phyloP scores from a whole-genome alignment of 176 grass and related monocot species.

The Poa annua region DNA sequence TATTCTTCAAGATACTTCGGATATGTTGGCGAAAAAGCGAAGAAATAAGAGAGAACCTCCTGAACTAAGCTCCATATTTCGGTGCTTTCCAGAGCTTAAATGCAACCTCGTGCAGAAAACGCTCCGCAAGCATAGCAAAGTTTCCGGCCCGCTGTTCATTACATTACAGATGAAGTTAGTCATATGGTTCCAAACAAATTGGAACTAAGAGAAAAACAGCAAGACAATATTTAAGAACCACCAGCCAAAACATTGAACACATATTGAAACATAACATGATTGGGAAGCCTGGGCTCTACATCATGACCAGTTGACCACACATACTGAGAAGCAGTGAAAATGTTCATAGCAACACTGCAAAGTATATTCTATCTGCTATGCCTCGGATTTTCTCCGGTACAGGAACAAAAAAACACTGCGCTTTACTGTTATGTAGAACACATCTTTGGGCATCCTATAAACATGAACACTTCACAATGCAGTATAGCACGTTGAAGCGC shows the following conservation, averaged over 20 bases:
- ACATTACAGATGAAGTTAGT: conserved; percentile 26
- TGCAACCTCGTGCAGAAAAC: conserved; percentile 91
- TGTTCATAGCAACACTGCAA: not conserved
- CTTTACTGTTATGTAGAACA: not conserved
- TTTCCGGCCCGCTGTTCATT: conserved; percentile 59
- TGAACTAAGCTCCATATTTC: conserved; percentile 82
- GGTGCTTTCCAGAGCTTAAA: conserved; percentile 99
- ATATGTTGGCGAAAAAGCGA: too few relatives aligned
- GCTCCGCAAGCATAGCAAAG: conserved; percentile 73
- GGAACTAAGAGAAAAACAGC: not conserved
- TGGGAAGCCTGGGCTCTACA: not conserved
- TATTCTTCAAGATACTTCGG: too few relatives aligned
- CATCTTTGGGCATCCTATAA: not conserved
- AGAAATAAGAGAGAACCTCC: not conserved
- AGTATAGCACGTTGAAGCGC: not conserved
- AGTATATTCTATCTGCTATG: not conserved
- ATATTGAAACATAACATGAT: not conserved
- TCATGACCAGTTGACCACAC: not conserved
- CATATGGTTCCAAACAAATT: not conserved
- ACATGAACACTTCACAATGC: not conserved
- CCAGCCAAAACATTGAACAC: not conserved
- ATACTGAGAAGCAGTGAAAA: not conserved
- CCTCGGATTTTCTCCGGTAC: not conserved
- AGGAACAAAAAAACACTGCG: not conserved
- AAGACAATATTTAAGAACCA: not conserved